Evolutionary conservation across 2,329 filamentous ascomycete species (phyloP).

Genomic region (Phoma herbarum): DNA sequence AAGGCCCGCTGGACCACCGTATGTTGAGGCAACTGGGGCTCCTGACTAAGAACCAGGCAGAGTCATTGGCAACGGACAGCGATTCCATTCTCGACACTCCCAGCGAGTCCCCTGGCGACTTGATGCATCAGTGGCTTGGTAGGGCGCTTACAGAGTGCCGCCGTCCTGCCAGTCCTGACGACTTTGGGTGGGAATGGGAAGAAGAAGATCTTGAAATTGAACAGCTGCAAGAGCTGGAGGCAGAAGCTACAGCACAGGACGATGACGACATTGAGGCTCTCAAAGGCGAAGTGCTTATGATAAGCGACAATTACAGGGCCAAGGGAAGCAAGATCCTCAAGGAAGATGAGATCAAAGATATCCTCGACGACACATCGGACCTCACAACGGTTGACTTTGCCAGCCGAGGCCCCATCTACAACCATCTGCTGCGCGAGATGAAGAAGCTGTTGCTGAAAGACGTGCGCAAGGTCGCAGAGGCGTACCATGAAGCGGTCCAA

Average conservation of each 20-base stretch:
- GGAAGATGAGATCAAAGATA: conserved; percentile 46
- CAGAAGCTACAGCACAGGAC: conserved; percentile 62
- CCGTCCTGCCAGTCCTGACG: conserved; percentile 56
- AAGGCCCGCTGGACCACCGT: conserved; percentile 33
- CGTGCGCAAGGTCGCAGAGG: conserved; percentile 61
- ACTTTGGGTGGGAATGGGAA: conserved; percentile 63
- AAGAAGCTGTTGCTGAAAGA: conserved; percentile 58
- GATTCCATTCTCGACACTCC: conserved; percentile 53
- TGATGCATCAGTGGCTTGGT: conserved; percentile 67
- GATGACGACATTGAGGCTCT: conserved; percentile 59
- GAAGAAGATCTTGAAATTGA: conserved; percentile 70
- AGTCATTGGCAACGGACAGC: conserved; percentile 65
- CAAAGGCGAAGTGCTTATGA: conserved; percentile 35
- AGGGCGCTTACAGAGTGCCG: conserved; percentile 59
- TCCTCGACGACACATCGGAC: conserved; percentile 57
- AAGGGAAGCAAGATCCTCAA: conserved; percentile 28
- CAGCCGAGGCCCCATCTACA: conserved; percentile 72
- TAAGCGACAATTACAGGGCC: conserved; percentile 55
- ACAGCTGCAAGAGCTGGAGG: conserved; percentile 67
- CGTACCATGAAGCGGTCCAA: conserved; percentile 61
- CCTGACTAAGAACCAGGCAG: conserved; percentile 69
- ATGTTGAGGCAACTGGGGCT: conserved; percentile 64
- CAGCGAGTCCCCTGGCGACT: conserved; percentile 38
- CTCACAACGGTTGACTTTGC: conserved; percentile 67
- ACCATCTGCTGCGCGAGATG: conserved; percentile 65